Evolutionary conservation across 176 grass and related monocot species (phyloP).

Genomic region (Triticum timopheevii): DNA sequence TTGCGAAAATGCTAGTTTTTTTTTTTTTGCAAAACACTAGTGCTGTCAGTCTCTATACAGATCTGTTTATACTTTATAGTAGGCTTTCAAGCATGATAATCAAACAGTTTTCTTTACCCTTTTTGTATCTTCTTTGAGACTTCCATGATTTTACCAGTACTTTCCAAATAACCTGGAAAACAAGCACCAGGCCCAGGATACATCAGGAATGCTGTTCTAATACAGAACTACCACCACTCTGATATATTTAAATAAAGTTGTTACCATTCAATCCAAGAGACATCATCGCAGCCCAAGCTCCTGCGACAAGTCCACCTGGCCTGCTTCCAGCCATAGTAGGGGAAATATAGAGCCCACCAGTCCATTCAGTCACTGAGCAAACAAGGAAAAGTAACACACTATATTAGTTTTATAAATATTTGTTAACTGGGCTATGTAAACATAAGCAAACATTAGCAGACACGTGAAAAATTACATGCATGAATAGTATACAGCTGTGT

Average conservation of each 20-base stretch:
- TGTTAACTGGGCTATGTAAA: not conserved
- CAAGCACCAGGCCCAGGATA: constrained; percentile 2
- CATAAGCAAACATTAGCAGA: not conserved
- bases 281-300: constrained; percentile 98
- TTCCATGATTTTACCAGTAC: constrained; percentile 83
- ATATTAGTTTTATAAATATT: not conserved
- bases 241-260: too few species aligned
- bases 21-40: not conserved
- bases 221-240: not conserved
- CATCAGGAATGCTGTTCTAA: constrained; percentile 31
- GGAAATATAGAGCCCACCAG: constrained; percentile 91
- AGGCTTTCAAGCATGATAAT: constrained; percentile 13
- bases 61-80: not conserved
- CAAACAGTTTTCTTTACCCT: constrained; percentile 53
- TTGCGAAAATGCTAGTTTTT: not conserved
- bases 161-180: constrained; percentile 83
- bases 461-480: not conserved
- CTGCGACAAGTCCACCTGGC: constrained; percentile 84
- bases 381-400: constrained; percentile 20
- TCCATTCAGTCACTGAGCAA: constrained; percentile 93
- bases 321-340: constrained; percentile 96
- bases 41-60: not conserved
- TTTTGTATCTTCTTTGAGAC: constrained; percentile 85
- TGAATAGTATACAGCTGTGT: not conserved
- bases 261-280: constrained; percentile 86